Conservation (phyloP, 306 rosid genomes). For the Glycine latifolia region DNA sequence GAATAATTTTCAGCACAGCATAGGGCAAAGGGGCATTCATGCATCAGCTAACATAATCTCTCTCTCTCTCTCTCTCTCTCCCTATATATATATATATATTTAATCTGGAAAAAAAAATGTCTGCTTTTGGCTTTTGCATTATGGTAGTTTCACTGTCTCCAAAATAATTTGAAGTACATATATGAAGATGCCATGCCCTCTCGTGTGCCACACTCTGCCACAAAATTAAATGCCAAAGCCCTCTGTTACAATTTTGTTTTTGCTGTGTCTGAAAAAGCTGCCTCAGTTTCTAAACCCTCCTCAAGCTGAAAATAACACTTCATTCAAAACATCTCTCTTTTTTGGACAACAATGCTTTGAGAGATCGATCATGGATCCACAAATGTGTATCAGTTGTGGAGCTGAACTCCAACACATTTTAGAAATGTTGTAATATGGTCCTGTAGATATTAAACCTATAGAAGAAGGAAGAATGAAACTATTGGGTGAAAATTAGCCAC, state of each 20-base stretch:
- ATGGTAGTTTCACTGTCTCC: conserved; percentile 27
- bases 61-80: too few species aligned
- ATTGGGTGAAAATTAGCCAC: conserved; percentile 26
- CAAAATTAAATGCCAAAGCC: conserved; percentile 33
- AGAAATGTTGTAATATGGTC: conserved; percentile 38
- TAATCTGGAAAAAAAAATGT: not conserved
- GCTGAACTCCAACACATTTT: conserved; percentile 43
- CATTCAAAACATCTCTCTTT: not conserved
- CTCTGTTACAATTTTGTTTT: conserved; percentile 53
- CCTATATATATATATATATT: too few species aligned
- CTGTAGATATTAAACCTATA: conserved; percentile 33
- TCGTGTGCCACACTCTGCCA: conserved; percentile 15
- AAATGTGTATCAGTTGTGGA: not conserved
- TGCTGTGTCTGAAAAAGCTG: conserved; percentile 56
- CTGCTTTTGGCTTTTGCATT: conserved; percentile 16
- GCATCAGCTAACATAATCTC: not conserved
- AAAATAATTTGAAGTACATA: conserved; percentile 30
- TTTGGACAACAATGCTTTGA: too few species aligned
- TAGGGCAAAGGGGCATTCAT: not conserved
- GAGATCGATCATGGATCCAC: too few species aligned
- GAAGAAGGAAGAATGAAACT: not conserved
- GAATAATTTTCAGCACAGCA: conserved; percentile 31
- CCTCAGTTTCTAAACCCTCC: conserved; percentile 26
- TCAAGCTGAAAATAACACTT: conserved; percentile 24
- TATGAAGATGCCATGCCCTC: conserved; percentile 37